Evolutionary conservation across 169 alveolate genomes (phyloP), one percentile per base, ranked within the genome.

Genomic region (Haemoproteus tartakovskyi): DNA sequence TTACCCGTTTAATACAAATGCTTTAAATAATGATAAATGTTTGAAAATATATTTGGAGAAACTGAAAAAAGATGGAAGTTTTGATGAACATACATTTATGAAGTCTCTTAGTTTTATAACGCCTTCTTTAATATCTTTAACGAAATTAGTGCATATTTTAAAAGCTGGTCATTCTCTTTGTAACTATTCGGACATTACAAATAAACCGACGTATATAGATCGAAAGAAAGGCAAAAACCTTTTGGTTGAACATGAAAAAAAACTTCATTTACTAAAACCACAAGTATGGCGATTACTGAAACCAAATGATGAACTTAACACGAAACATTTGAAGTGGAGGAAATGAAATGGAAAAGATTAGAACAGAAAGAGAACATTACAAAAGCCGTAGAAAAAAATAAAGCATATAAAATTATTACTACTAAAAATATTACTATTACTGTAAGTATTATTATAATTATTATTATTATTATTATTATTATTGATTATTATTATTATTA

Each of bases 271-370:
- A 24, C 43, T 87, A 16, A 60, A 81, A 37, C 92, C 92, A 8
- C 92, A 92, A 52, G 87, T 88, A 30, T 92, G 95, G 95, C 50
- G 94, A 24, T 60, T 90, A 19, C 48, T 90, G 40, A 91, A 86
- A 52, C 95, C 95, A 3, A 94, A 94, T 2, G 89, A 56, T 45
- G 95, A 92, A 47, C 29, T 62, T n/a, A 78, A 83, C 40, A 92
- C 95, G 29, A 87, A 85, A 41, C 95, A 92, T 56, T 74, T 91
- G 52, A 74, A 79, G 45, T 90, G 95, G 95, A 57, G 95, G 29
- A 80, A 62, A 26, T 79, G 67, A 85, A 62, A 21, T 79, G 67
- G 67, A 5, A 14, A n/a, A n/a, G n/a, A n/a, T n/a, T n/a, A n/a
- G n/a, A n/a, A n/a, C n/a, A n/a, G n/a, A n/a, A n/a, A n/a, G n/a